Conservation (phyloP, 495 filamentous ascomycete genomes). For the Aspergillus leporis region DNA sequence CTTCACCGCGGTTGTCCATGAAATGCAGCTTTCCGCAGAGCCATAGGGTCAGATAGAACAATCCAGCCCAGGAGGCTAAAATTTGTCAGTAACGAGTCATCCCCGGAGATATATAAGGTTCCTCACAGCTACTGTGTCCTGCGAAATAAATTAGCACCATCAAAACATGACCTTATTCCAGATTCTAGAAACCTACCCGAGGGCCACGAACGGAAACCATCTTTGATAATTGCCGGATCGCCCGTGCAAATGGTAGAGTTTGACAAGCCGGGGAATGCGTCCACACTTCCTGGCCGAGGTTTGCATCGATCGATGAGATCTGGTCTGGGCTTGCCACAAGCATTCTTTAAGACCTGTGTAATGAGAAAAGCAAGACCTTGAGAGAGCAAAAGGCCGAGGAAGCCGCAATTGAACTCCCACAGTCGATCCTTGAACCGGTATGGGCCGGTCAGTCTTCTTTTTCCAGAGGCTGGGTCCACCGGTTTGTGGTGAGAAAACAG, state of each 20-base stretch:
- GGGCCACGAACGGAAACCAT: constrained; percentile 86
- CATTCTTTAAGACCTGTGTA: constrained; percentile 81
- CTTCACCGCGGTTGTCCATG: constrained; percentile 68
- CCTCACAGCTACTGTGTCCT: constrained; percentile 58
- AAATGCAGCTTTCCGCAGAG: constrained; percentile 55
- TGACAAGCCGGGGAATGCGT: constrained; percentile 54
- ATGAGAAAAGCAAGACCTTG: constrained; percentile 70
- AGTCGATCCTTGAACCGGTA: constrained; percentile 66
- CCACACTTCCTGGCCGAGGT: constrained; percentile 42
- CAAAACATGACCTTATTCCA: constrained; percentile 24
- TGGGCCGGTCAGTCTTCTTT: constrained; percentile 60
- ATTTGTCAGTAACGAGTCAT: constrained; percentile 9
- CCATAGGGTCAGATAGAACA: constrained; percentile 75
- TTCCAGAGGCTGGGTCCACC: constrained; percentile 33
- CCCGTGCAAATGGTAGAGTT: constrained; percentile 68
- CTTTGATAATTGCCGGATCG: constrained; percentile 66
- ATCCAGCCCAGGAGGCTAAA: constrained; percentile 67
- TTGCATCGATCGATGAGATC: constrained; percentile 74
- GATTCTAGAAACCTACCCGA: constrained; percentile 49
- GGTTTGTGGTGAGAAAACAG: constrained; percentile 64
- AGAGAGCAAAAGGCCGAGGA: constrained; percentile 70
- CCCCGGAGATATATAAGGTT: neutral
- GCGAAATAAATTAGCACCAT: constrained; percentile 15
- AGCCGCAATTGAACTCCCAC: constrained; percentile 83
- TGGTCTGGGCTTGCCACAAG: constrained; percentile 81